A percentile compares a stretch with the other conserved stretches of the same genome.
These are phyloP conservation scores for Hyphopichia fennica DNA, from an alignment of 1,139 yeast species.

Conservation along the genomic window DNA sequence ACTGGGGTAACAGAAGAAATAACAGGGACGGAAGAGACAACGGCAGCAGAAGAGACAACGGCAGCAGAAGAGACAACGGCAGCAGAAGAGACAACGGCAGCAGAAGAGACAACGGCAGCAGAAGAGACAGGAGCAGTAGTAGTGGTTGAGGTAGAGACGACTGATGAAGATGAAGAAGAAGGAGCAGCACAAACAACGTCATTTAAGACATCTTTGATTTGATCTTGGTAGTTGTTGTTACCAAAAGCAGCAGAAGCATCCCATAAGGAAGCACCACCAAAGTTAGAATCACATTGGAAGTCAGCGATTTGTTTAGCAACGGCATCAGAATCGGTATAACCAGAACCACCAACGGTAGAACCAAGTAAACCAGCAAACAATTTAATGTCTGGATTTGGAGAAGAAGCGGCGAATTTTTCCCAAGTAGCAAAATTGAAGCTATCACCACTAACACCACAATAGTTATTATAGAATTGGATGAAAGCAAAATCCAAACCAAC, in stretches of 20 bases:
- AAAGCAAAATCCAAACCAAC: slow-evolving; percentile 76
- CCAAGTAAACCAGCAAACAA: slow-evolving; percentile 32
- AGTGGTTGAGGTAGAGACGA: slow-evolving; percentile 2
- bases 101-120: slow-evolving; percentile 5
- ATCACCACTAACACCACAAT: slow-evolving; percentile 51
- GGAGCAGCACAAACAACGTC: slow-evolving; percentile 3
- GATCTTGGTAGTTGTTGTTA: slow-evolving; percentile 9
- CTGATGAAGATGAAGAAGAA: slow-evolving; percentile 3
- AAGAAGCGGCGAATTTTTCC: slow-evolving; percentile 19
- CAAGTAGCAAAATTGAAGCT: slow-evolving; percentile 26
- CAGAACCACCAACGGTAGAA: slow-evolving; percentile 18
- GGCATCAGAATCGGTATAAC: slow-evolving; percentile 17
- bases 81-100: background rate
- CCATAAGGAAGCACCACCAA: slow-evolving; percentile 30
- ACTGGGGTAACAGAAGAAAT: too few species aligned
- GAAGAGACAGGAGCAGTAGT: slow-evolving; percentile 4
- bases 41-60: too few species aligned
- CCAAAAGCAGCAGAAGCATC: slow-evolving; percentile 23
- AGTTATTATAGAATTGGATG: slow-evolving; percentile 87
- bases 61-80: too few species aligned
- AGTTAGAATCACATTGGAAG: slow-evolving; percentile 16
- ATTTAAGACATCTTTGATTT: slow-evolving; percentile 6
- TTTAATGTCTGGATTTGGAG: slow-evolving; percentile 25
- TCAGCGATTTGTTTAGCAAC: slow-evolving; percentile 13
- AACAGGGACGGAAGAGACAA: too few species aligned